A percentile compares a stretch with the other conserved stretches of the same genome.
Evolutionary conservation across 768 basidiomycete species (phyloP).

Genomic region (Tubosaeta sp.): DNA sequence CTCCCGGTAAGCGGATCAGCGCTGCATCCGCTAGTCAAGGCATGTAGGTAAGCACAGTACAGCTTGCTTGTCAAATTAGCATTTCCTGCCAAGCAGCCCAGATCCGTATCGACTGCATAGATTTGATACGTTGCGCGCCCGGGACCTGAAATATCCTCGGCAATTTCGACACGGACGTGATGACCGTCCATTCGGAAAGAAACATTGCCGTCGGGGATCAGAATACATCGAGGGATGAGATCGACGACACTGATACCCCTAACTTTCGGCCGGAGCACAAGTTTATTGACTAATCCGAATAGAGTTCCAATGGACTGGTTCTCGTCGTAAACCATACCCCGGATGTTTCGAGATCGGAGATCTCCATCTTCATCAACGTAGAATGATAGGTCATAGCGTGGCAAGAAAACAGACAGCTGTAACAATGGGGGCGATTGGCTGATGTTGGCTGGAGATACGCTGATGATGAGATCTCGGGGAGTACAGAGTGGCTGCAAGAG

Average conservation of each 20-base stretch:
- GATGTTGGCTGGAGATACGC: not conserved
- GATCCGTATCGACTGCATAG: slow-evolving; percentile 26
- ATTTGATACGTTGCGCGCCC: slow-evolving; percentile 15
- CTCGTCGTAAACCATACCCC: slow-evolving; percentile 36
- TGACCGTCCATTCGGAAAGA: slow-evolving; percentile 2
- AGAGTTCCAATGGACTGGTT: slow-evolving; percentile 39
- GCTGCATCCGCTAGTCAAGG: slow-evolving; percentile 35
- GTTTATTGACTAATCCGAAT: slow-evolving; percentile 36
- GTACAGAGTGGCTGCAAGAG: slow-evolving; percentile 14
- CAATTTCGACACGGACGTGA: slow-evolving; percentile 10
- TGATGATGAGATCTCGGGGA: slow-evolving; percentile 17
- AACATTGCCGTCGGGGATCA: slow-evolving; percentile 35
- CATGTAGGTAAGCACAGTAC: slow-evolving; percentile 42
- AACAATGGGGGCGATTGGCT: not conserved
- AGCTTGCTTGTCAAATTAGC: slow-evolving; percentile 22
- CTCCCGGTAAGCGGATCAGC: slow-evolving; percentile 40
- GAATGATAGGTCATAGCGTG: slow-evolving; percentile 39
- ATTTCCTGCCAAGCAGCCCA: slow-evolving; percentile 21
- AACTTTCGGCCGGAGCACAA: slow-evolving; percentile 33
- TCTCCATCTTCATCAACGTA: slow-evolving; percentile 27
- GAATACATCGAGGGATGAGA: slow-evolving; percentile 17
- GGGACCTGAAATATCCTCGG: not conserved
- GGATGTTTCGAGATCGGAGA: slow-evolving; percentile 37
- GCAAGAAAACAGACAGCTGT: slow-evolving; percentile 30
- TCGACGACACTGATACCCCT: not conserved